Conservation (phyloP, 352 stramenopile species). For the Globisporangium solare region DNA sequence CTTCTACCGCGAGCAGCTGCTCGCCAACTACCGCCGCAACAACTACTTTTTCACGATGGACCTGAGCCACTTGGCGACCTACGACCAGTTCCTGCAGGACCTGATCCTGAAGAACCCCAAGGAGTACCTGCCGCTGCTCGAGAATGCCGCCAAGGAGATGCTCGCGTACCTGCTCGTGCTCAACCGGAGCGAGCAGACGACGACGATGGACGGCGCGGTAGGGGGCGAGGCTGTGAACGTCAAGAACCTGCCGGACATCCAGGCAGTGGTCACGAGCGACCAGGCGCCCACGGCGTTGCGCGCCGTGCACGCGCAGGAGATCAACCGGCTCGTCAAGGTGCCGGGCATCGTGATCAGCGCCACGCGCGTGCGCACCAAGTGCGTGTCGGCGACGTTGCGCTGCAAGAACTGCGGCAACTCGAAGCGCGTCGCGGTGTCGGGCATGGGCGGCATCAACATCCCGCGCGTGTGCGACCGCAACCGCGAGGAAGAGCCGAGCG, state of each 20-base stretch:
- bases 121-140: conserved; percentile 80
- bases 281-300: conserved; percentile 66
- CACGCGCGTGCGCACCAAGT: conserved; percentile 91
- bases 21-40: conserved; percentile 77
- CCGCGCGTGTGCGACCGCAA: conserved; percentile 83
- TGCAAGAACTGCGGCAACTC: conserved; percentile 86
- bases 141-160: conserved; percentile 82
- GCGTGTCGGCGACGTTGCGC: conserved; percentile 85
- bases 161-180: conserved; percentile 58
- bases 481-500: conserved; percentile 36
- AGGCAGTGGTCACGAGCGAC: conserved; percentile 81
- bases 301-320: conserved; percentile 84
- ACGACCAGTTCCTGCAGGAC: conserved; percentile 84
- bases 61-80: conserved; percentile 79
- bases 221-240: conserved; percentile 17
- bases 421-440: conserved; percentile 59
- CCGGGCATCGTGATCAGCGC: conserved; percentile 97
- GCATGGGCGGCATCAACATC: conserved; percentile 73
- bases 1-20: conserved; percentile 87
- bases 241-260: conserved; percentile 62
- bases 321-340: conserved; percentile 89
- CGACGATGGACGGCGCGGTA: conserved; percentile 16
- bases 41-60: conserved; percentile 80
- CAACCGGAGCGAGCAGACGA: conserved; percentile 32
- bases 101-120: conserved; percentile 81